Evolutionary conservation across 306 rosid species (phyloP).

Genomic region (Carpinus fangiana): DNA sequence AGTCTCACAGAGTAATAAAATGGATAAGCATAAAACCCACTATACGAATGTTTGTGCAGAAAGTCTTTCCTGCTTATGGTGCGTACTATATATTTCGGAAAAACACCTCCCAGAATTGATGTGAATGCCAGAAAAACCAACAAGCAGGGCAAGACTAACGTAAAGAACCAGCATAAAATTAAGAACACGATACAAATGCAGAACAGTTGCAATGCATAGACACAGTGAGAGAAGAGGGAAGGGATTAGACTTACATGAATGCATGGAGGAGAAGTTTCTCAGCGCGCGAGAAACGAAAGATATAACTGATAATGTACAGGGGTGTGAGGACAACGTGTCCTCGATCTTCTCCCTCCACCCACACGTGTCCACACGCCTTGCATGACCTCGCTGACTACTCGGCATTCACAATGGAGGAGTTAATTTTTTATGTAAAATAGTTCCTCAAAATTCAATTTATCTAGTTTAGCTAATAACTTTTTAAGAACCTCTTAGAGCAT

Average conservation of each 20-base stretch:
- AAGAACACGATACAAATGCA: background rate
- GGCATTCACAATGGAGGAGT: too few species aligned
- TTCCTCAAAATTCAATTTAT: too few species aligned
- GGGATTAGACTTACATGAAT: slow-evolving; percentile 25
- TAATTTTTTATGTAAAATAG: too few species aligned
- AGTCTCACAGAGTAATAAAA: too few species aligned
- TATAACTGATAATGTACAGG: background rate
- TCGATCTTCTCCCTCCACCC: too few species aligned
- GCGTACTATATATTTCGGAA: background rate
- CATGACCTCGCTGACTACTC: too few species aligned
- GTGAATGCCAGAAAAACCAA: background rate
- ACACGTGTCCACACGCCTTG: too few species aligned
- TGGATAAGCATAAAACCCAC: background rate
- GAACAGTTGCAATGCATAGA: background rate
- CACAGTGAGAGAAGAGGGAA: background rate
- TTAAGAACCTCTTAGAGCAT: too few species aligned
- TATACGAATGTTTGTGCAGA: background rate
- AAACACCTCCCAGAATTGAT: background rate
- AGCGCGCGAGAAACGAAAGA: background rate
- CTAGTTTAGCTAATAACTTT: too few species aligned
- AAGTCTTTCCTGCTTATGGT: background rate
- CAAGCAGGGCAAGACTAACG: background rate
- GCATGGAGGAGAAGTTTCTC: slow-evolving; percentile 19
- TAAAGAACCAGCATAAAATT: background rate
- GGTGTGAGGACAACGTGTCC: too few species aligned